Percentiles rank a stretch among this genome's conserved stretches.
These are phyloP conservation scores for Coniochaeta ligniaria DNA, from an alignment of 2,329 filamentous ascomycete genomes.

Conservation along the genomic window DNA sequence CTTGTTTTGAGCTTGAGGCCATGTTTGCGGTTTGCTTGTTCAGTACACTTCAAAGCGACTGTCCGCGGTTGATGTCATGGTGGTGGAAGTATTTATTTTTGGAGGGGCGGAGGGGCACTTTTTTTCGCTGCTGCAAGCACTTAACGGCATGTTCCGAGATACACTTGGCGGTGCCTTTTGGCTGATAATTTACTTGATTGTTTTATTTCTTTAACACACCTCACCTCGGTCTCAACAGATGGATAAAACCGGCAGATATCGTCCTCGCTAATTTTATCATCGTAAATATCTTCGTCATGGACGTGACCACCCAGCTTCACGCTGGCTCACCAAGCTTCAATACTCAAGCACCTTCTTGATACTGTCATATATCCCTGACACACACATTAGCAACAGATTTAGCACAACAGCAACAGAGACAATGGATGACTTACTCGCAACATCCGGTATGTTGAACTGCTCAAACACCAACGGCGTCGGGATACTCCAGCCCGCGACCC, in stretches of 20 bases:
- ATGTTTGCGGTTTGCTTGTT: background rate
- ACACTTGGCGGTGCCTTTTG: background rate
- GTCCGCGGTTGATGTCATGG: background rate
- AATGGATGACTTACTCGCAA: slow-evolving; percentile 71
- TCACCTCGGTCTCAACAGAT: too few species aligned
- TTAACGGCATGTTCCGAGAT: background rate
- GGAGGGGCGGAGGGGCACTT: background rate
- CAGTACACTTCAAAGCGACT: background rate
- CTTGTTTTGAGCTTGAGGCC: background rate
- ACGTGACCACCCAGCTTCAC: background rate
- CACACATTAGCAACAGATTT: slow-evolving; percentile 18
- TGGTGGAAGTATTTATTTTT: background rate
- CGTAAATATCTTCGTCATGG: background rate
- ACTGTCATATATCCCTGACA: slow-evolving; percentile 60
- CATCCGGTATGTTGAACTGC: slow-evolving; percentile 75
- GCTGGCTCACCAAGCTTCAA: slow-evolving; percentile 29
- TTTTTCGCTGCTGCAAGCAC: background rate
- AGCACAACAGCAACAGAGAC: background rate
- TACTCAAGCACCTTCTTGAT: slow-evolving; percentile 63
- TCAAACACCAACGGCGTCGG: slow-evolving; percentile 77
- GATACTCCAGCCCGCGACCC: slow-evolving; percentile 85
- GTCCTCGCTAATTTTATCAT: background rate
- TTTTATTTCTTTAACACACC: background rate
- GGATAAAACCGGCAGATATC: background rate
- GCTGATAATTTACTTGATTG: background rate